Evolutionary conservation across 768 basidiomycete species (phyloP).

Genomic region (Lactarius akahatsu): DNA sequence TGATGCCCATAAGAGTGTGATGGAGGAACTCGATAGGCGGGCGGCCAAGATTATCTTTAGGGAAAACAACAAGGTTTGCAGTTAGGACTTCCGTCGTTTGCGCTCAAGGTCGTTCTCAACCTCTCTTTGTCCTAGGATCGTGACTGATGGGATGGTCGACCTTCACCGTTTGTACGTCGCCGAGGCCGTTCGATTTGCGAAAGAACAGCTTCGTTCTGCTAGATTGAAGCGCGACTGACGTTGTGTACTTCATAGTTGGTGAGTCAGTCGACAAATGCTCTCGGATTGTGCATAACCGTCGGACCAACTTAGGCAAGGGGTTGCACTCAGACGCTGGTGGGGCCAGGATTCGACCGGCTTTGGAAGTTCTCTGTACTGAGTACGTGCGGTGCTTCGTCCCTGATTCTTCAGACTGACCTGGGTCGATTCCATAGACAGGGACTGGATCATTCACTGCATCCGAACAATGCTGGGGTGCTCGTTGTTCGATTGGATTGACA

Average conservation of each 20-base stretch:
- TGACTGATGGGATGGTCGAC: constrained; percentile 7
- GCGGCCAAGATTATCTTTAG: constrained; percentile 12
- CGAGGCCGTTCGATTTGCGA: constrained; percentile 13
- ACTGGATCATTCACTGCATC: not conserved
- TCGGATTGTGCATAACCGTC: not conserved
- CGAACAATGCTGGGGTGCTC: constrained; percentile 11
- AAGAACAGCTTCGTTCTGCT: constrained; percentile 1
- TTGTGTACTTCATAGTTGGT: constrained; percentile 21
- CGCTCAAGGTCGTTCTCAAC: not conserved
- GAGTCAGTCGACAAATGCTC: not conserved
- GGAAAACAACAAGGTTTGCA: constrained; percentile 22
- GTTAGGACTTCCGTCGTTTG: not conserved
- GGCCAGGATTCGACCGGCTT: constrained; percentile 17
- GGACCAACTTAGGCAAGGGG: constrained; percentile 12
- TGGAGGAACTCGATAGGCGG: not conserved
- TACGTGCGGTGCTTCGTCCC: constrained; percentile 1
- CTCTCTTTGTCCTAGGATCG: constrained; percentile 2
- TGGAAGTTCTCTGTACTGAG: constrained; percentile 10
- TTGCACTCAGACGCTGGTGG: constrained; percentile 6
- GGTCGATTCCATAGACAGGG: not conserved
- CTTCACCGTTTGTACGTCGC: constrained; percentile 14
- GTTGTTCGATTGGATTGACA: constrained; percentile 6
- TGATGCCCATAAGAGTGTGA: not conserved
- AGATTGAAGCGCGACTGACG: not conserved
- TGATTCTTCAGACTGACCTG: not conserved